These are phyloP conservation scores for Xylaria sp. DNA, from an alignment of 2,329 filamentous ascomycete species.

Conservation along the genomic window DNA sequence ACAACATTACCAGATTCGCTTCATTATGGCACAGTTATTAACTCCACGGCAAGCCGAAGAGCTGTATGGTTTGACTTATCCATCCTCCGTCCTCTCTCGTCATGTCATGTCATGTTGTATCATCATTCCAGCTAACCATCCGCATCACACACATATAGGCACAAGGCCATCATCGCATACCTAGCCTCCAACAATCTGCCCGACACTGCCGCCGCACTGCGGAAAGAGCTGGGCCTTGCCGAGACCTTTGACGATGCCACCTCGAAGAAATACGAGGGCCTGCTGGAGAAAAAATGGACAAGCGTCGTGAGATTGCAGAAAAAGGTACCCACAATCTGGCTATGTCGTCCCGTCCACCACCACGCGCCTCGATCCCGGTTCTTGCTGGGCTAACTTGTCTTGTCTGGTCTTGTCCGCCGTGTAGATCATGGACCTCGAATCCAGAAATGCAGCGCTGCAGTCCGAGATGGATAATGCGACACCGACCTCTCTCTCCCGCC, in stretches of 20 bases:
- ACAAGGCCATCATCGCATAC: constrained; percentile 95
- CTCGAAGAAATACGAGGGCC: constrained; percentile 90
- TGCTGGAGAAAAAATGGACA: constrained; percentile 99
- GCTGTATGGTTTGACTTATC: constrained; percentile 41
- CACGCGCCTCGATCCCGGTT: neutral
- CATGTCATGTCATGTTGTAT: neutral
- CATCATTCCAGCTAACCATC: constrained; percentile 11
- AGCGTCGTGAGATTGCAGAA: constrained; percentile 94
- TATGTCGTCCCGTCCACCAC: neutral
- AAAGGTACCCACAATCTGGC: constrained; percentile 68
- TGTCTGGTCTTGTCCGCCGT: constrained; percentile 10
- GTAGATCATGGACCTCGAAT: constrained; percentile 93
- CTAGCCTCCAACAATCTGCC: constrained; percentile 77
- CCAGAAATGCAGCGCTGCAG: constrained; percentile 77
- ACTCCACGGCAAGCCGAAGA: constrained; percentile 50
- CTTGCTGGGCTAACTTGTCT: constrained; percentile 11
- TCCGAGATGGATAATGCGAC: constrained; percentile 86
- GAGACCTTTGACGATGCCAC: constrained; percentile 80
- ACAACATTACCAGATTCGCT: constrained; percentile 5
- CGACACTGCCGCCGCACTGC: constrained; percentile 75
- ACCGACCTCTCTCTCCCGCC: constrained; percentile 76
- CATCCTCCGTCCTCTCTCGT: neutral
- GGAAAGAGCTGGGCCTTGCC: constrained; percentile 79
- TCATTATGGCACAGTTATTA: constrained; percentile 48
- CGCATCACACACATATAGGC: constrained; percentile 49